Evolutionary conservation across 306 rosid genomes (phyloP), one percentile per base, ranked within the genome.

Genomic region (Cicer yamashitae): DNA sequence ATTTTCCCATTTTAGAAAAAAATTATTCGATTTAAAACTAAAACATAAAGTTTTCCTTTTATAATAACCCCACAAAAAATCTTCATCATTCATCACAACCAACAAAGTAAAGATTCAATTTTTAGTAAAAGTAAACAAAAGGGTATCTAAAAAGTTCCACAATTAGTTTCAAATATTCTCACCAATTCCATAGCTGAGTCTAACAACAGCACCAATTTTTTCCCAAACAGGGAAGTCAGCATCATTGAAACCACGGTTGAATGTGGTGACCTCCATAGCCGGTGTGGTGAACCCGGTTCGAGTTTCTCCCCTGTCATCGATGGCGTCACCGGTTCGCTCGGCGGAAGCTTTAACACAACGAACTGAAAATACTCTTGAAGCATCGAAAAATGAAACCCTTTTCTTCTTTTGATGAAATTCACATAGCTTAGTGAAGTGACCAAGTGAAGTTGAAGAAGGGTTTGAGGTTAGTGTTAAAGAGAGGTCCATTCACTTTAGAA

Each of bases 171-270:
- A 50, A 9, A 60, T 30, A 53, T 7, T 34, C 88, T 64, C n/a
- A 94, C 98, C 98, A 63, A 94, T 89, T 53, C 98, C 97, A 84
- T 89, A 94, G 77, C 93, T 85, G 81, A 94, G 97, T 65, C 97
- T 85, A 20, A 91, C 96, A 62, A 91, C 89, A 79, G 98, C 96
- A 39, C 96, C 96, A 53, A 91, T 84, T 88, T 94, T 90, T 30
- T 94, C 98, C 98, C 97, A 91, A 20, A 90, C 93, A 10, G 98
- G 96, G 43, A 87, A 90, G 79, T 94, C 98, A 43, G 96, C 69
- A 7, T 90, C 96, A 47, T 70, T 66, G 80, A 90, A 90, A 62
- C 78, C 65, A 11, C 74, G 51, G 65, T 90, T 89, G 71, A 94
- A 82, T 56, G 98, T 84, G 50, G 96, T 84, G 56, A 88, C 97